Conservation (phyloP, 768 basidiomycete species). For the Sporobolomyces roseus region DNA sequence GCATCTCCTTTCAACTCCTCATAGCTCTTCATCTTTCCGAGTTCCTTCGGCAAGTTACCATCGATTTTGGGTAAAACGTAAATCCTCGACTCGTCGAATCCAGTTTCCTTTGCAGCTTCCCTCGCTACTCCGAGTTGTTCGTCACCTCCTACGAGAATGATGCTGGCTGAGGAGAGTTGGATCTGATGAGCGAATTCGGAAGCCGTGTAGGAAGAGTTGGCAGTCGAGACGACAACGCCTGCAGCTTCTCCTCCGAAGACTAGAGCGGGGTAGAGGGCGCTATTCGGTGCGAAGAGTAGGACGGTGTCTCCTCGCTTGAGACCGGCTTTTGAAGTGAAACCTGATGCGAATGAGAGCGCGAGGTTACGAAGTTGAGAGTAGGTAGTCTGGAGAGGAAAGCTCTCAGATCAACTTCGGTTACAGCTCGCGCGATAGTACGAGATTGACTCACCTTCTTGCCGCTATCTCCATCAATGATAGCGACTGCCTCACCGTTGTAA, state of each 20-base stretch:
- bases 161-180: slow-evolving; percentile 59
- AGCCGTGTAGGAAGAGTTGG: slow-evolving; percentile 68
- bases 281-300: slow-evolving; percentile 38
- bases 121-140: slow-evolving; percentile 50
- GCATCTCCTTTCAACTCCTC: slow-evolving; percentile 43
- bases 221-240: slow-evolving; percentile 65
- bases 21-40: slow-evolving; percentile 49
- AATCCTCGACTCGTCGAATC: slow-evolving; percentile 57
- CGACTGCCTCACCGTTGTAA: background rate
- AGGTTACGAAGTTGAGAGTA: slow-evolving; percentile 2
- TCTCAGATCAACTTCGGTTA: no score
- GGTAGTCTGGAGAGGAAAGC: background rate
- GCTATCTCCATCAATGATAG: slow-evolving; percentile 28
- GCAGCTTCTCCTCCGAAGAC: slow-evolving; percentile 54
- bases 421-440: no score
- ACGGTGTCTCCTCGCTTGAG: slow-evolving; percentile 16
- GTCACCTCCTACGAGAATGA: slow-evolving; percentile 59
- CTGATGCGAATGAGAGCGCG: slow-evolving; percentile 16
- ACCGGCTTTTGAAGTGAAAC: background rate
- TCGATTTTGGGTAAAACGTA: slow-evolving; percentile 55
- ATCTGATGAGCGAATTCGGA: slow-evolving; percentile 69
- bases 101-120: slow-evolving; percentile 39
- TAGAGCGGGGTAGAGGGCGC: slow-evolving; percentile 29
- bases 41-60: slow-evolving; percentile 58
- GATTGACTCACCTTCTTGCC: slow-evolving; percentile 4